Evolutionary conservation across 2,329 filamentous ascomycete genomes (phyloP), one percentile per base, ranked within the genome.

Genomic region (Microsporum canis): DNA sequence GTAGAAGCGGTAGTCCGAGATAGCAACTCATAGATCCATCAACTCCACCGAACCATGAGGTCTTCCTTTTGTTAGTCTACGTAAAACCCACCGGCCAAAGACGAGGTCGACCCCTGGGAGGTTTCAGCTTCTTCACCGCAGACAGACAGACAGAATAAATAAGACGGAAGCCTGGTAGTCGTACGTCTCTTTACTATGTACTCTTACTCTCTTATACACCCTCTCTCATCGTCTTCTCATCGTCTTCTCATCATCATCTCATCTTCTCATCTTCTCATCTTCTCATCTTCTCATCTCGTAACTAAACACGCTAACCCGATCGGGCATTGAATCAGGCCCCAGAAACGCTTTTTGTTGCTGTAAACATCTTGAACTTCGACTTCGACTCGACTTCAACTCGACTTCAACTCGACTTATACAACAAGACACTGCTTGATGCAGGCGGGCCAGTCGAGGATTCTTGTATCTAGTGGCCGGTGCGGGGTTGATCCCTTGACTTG

Each of bases 251-350:
- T 23, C 8, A 8, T 47, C 17, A 0, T 29, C 43, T 8, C 17
- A 23, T 23, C 17, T 0, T 23, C 17, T 10, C 23, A n/a, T 53
- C 5, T 5, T 53, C 33, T 55, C 39, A 3, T 55, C 14, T 36
- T 31, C 17, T 55, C 33, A n/a, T 17, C n/a, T 23, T 33, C 31
- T 55, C 14, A 6, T 34, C 3, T 34, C 6, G 2, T 34, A 49
- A 7, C 43, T 23, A 55, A 12, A 55, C 51, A 31, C 51, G 51
- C 51, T 55, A 55, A 55, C 51, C 51, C 4, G 5, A 55, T 55
- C 51, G 51, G 51, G 51, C 51, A 31, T 14, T 55, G 51, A 55
- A 55, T 55, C 51, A 55, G 51, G 51, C 51, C 51, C 5, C 27
- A 33, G n/a, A 47, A 51, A 23, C 7, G 17, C 47, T 14, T 51